Evolutionary conservation across 2,329 filamentous ascomycete genomes (phyloP).

Genomic region (Penicillium sp.): DNA sequence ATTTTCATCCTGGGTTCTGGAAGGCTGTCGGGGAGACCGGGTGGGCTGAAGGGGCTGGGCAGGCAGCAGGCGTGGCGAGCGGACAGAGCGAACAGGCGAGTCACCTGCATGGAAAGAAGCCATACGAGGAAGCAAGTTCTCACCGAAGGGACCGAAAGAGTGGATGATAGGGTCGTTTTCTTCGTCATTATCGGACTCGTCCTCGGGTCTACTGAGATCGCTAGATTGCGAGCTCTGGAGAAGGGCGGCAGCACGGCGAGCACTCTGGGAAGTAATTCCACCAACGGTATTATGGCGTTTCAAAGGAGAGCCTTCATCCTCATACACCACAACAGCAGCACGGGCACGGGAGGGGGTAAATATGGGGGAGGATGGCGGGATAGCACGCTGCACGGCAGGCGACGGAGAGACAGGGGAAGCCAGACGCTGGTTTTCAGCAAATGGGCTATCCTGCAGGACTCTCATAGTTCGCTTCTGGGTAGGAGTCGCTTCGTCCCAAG

Average conservation of each 20-base stretch:
- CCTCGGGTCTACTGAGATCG: constrained; percentile 50
- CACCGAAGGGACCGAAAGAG: constrained; percentile 87
- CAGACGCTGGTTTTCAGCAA: constrained; percentile 61
- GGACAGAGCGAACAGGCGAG: constrained; percentile 57
- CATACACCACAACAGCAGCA: constrained; percentile 63
- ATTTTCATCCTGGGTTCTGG: constrained; percentile 20
- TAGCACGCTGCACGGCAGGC: constrained; percentile 51
- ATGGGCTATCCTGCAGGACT: constrained; percentile 45
- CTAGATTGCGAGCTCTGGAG: constrained; percentile 36
- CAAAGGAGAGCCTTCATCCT: constrained; percentile 64
- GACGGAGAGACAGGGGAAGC: constrained; percentile 75
- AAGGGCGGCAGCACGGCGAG: constrained; percentile 33
- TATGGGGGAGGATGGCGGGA: constrained; percentile 43
- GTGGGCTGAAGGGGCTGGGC: constrained; percentile 36
- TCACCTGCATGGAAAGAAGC: constrained; percentile 69
- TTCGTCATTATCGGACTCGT: constrained; percentile 78
- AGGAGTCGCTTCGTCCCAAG: constrained; percentile 61
- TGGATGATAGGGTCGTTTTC: constrained; percentile 93
- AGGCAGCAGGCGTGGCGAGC: constrained; percentile 29
- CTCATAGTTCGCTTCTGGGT: constrained; percentile 32
- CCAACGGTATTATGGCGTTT: constrained; percentile 33
- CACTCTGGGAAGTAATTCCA: constrained; percentile 31
- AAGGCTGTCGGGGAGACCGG: constrained; percentile 30
- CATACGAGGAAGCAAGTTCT: constrained; percentile 77
- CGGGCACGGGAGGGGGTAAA: constrained; percentile 46